phyloP scores from a whole-genome alignment of 192 early-diverging fungal species.

The Diversispora eburnea region DNA sequence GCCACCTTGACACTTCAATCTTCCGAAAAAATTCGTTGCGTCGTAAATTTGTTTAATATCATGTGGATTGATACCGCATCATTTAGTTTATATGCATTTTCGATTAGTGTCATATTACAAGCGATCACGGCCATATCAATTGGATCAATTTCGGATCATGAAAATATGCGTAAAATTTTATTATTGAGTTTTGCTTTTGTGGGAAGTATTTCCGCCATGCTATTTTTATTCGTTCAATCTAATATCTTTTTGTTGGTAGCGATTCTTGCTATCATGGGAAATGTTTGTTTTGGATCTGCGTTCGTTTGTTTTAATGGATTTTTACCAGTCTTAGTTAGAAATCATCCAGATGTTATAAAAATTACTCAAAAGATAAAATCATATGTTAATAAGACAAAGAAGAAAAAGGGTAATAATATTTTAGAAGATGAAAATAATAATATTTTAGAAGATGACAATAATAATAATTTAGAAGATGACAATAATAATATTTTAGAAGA shows the following conservation, averaged over 20 bases:
- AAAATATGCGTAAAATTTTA: slow-evolving; percentile 42
- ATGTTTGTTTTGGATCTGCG: slow-evolving; percentile 46
- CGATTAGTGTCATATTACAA: slow-evolving; percentile 40
- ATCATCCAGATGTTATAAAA: slow-evolving; percentile 29
- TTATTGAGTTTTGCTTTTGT: slow-evolving; percentile 39
- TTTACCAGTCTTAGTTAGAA: slow-evolving; percentile 45
- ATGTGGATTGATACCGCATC: slow-evolving; percentile 40
- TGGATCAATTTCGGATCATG: slow-evolving; percentile 38
- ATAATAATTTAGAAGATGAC: not conserved
- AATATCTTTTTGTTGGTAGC: slow-evolving; percentile 34
- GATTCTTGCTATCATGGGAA: slow-evolving; percentile 40
- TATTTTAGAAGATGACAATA: not conserved
- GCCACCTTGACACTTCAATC: not conserved
- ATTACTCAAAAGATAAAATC: slow-evolving; percentile 19
- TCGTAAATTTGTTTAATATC: slow-evolving; percentile 34
- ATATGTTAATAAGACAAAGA: not conserved
- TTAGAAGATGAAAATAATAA: not conserved
- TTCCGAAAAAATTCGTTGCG: slow-evolving; percentile 33
- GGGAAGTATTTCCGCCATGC: slow-evolving; percentile 42
- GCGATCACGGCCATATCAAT: slow-evolving; percentile 41
- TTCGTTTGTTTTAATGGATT: slow-evolving; percentile 53
- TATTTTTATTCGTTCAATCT: slow-evolving; percentile 37
- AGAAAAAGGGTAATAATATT: no score
- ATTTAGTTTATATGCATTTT: slow-evolving; percentile 43
- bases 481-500: no score